Percentiles rank a stretch among this genome's conserved stretches.
phyloP scores from a whole-genome alignment of 1,139 yeast species.

The Taphrina betulina region DNA sequence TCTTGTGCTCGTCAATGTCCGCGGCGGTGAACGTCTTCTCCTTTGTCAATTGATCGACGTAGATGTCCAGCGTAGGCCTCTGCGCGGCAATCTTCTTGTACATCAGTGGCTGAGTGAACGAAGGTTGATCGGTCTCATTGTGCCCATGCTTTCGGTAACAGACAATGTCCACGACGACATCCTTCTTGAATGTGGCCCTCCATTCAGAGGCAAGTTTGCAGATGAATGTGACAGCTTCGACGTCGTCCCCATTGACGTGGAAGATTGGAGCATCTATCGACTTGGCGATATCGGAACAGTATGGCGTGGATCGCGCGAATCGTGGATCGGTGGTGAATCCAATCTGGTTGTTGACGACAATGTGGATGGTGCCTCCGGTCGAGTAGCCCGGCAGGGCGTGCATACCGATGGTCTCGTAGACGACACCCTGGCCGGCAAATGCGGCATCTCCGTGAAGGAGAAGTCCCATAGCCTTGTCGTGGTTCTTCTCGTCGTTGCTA shows the following conservation, averaged over 20 bases:
- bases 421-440: conserved; percentile 98
- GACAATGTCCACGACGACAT: conserved; percentile 92
- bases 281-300: conserved; percentile 97
- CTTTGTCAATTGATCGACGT: conserved; percentile 70
- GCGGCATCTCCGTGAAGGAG: conserved; percentile 99
- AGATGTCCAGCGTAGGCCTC: conserved; percentile 82
- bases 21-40: conserved; percentile 88
- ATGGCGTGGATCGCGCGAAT: conserved; percentile 94
- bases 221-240: conserved; percentile 86
- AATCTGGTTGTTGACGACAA: conserved; percentile 95
- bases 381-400: conserved; percentile 89
- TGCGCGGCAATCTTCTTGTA: conserved; percentile 85
- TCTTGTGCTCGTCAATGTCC: conserved; percentile 92
- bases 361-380: conserved; percentile 97
- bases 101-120: conserved; percentile 98
- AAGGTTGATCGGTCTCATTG: conserved; percentile 98
- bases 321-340: conserved; percentile 99
- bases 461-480: conserved; percentile 84
- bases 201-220: conserved; percentile 98
- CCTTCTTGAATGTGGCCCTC: conserved; percentile 95
- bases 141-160: conserved; percentile 99
- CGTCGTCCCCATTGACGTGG: conserved; percentile 98
- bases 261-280: conserved; percentile 95
- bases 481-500: conserved; percentile 79
- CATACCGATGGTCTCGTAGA: conserved; percentile 96